Evolutionary conservation across 169 alveolate genomes (phyloP), one percentile per base, ranked within the genome.

Genomic region (Cryptosporidium canis): DNA sequence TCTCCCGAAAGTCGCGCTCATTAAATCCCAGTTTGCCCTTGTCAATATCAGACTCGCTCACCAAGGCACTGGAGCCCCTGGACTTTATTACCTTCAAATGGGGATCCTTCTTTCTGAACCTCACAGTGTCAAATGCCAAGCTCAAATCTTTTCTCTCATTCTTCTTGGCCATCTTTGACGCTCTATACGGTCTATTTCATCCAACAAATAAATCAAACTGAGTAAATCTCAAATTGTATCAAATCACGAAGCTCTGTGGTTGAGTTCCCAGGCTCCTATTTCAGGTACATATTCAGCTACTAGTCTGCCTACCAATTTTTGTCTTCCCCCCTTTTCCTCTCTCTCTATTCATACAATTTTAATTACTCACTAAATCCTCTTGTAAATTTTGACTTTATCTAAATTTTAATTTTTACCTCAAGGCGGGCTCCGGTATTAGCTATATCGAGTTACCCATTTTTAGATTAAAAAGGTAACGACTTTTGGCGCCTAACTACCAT

Each of bases 71-170:
- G 31, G 27, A 21, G 14, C n/a, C 53, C 21, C 84, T 47, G 14
- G 27, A 27, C 44, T 5, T 55, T 16, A 77, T 44, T 35, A 77
- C 72, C 27, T 61, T 77, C 14, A 77, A 41, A 55, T 56, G 71
- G 61, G 87, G 61, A 16, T 18, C 39, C 6, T 51, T 51, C 33
- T 31, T 77, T 55, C 43, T 14, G 56, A 27, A 43, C 24, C 18
- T 77, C 9, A 45, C 87, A 0, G 43, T 14, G 9, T 77, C 56
- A 77, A 77, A 77, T 0, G 45, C 53, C 53, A 24, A 70, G n/a
- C 67, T 48, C n/a, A 70, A 51, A 70, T 70, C 84, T 1, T 9
- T 48, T 31, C 24, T 27, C 27, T 29, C 64, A 11, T 51, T 47
- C 2, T 41, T 12, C 33, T 11, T 48, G 18, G 33, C 48, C 84